These are phyloP conservation scores for Ogataea paraovalis DNA, from an alignment of 805 yeast species.

Conservation along the genomic window DNA sequence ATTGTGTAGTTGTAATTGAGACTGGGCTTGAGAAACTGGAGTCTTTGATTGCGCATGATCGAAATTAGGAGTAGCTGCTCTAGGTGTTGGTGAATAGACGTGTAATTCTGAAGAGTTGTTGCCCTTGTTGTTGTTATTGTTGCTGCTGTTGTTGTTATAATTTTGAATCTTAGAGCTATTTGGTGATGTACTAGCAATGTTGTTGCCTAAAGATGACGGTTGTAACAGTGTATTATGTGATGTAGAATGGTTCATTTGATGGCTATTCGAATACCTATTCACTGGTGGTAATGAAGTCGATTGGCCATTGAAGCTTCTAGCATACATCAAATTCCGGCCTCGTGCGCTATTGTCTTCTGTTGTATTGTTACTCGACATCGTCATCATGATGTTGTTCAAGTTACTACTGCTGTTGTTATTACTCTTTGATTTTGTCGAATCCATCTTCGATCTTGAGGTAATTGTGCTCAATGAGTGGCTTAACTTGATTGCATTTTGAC, in stretches of 20 bases:
- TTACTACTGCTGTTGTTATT: slow-evolving; percentile 3
- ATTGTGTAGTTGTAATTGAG: neutral
- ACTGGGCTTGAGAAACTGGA: slow-evolving; percentile 2
- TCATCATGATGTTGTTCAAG: neutral
- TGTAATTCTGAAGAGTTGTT: neutral
- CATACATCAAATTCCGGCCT: slow-evolving; percentile 16
- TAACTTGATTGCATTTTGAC: slow-evolving; percentile 26
- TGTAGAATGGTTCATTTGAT: slow-evolving; percentile 1
- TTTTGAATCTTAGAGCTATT: neutral
- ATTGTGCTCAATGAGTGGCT: slow-evolving; percentile 28
- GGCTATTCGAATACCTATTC: slow-evolving; percentile 4
- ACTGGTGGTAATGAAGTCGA: slow-evolving; percentile 26
- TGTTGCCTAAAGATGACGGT: neutral
- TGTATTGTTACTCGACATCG: slow-evolving; percentile 7
- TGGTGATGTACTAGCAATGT: neutral
- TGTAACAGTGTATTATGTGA: neutral
- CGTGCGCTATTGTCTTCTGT: slow-evolving; percentile 13
- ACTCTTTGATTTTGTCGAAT: slow-evolving; percentile 16
- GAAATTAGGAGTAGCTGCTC: slow-evolving; percentile 2
- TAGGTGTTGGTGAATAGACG: slow-evolving; percentile 16
- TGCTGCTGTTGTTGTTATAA: neutral
- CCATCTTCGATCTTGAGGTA: slow-evolving; percentile 22
- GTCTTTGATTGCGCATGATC: slow-evolving; percentile 2
- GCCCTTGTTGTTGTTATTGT: neutral
- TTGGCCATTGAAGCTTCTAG: slow-evolving; percentile 14